Evolutionary conservation across 2,329 filamentous ascomycete genomes (phyloP).

Genomic region (Hypoxylon sp.): DNA sequence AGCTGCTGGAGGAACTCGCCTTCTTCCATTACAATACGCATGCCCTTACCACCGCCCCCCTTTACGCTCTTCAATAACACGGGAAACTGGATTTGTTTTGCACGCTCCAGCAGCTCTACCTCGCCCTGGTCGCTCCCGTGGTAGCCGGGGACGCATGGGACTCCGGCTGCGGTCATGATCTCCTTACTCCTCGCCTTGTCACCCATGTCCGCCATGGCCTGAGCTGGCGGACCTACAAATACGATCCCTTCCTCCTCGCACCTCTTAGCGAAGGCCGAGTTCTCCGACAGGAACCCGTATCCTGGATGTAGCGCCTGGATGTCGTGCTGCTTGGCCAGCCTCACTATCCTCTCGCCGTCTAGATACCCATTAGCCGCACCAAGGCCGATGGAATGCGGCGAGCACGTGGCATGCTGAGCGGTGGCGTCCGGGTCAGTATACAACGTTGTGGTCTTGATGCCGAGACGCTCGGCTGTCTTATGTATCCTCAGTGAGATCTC

Average conservation of each 20-base stretch:
- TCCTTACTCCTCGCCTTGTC: conserved; percentile 83
- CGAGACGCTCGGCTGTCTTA: conserved; percentile 85
- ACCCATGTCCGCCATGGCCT: conserved; percentile 79
- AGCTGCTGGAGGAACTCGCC: conserved; percentile 78
- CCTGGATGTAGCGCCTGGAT: conserved; percentile 95
- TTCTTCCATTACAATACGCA: conserved; percentile 77
- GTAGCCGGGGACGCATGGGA: conserved; percentile 96
- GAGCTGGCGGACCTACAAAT: conserved; percentile 90
- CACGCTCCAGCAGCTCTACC: conserved; percentile 71
- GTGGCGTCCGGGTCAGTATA: conserved; percentile 92
- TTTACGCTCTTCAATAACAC: conserved; percentile 84
- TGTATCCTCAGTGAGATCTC: conserved; percentile 96
- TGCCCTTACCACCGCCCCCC: conserved; percentile 86
- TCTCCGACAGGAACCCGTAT: conserved; percentile 96
- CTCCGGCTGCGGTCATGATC: conserved; percentile 95
- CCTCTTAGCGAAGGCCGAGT: conserved; percentile 87
- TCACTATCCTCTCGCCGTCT: conserved; percentile 92
- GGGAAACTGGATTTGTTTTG: conserved; percentile 75
- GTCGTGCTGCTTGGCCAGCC: conserved; percentile 84
- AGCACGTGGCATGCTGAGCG: conserved; percentile 88
- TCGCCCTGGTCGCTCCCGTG: conserved; percentile 86
- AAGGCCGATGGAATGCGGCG: conserved; percentile 84
- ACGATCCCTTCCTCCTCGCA: conserved; percentile 91
- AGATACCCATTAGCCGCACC: conserved; percentile 88
- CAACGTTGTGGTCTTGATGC: conserved; percentile 91